These are phyloP conservation scores for Eremothecium coryli DNA, from an alignment of 1,139 yeast species.

Conservation along the genomic window DNA sequence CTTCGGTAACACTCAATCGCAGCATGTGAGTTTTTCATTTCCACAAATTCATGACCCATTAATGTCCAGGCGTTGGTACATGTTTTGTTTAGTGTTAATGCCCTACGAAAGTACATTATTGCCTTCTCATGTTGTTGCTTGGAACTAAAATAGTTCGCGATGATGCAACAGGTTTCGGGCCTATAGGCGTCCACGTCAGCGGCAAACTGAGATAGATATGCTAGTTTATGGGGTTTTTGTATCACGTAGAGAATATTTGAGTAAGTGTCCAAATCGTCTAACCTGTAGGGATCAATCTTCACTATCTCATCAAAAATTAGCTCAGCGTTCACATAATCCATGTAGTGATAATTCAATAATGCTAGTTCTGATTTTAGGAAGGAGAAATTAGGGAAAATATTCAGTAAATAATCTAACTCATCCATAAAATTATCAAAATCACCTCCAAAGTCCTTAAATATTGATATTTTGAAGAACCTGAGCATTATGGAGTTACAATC, in stretches of 20 bases:
- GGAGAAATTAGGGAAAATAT: constrained; percentile 59
- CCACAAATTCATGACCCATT: constrained; percentile 98
- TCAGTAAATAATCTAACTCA: constrained; percentile 40
- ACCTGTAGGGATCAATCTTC: constrained; percentile 68
- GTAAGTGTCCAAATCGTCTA: constrained; percentile 85
- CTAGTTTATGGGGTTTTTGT: constrained; percentile 78
- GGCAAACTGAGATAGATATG: constrained; percentile 80
- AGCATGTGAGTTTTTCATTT: constrained; percentile 90
- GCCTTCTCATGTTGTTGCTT: constrained; percentile 93
- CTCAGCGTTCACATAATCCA: constrained; percentile 78
- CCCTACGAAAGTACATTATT: constrained; percentile 84
- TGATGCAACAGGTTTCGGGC: constrained; percentile 90
- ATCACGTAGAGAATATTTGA: constrained; percentile 91
- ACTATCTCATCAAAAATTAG: constrained; percentile 66
- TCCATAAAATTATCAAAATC: constrained; percentile 44
- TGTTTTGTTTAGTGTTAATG: constrained; percentile 68
- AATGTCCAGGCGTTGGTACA: constrained; percentile 94
- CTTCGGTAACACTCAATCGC: constrained; percentile 93
- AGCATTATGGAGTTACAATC: constrained; percentile 40
- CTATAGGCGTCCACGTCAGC: constrained; percentile 76
- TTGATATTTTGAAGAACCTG: constrained; percentile 56
- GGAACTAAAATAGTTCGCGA: constrained; percentile 89
- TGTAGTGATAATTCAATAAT: constrained; percentile 64
- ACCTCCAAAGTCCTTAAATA: constrained; percentile 75
- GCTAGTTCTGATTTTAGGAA: constrained; percentile 77